These are phyloP conservation scores for Limnomonas spitsbergensis DNA, from an alignment of 139 green algal genomes.

Conservation along the genomic window DNA sequence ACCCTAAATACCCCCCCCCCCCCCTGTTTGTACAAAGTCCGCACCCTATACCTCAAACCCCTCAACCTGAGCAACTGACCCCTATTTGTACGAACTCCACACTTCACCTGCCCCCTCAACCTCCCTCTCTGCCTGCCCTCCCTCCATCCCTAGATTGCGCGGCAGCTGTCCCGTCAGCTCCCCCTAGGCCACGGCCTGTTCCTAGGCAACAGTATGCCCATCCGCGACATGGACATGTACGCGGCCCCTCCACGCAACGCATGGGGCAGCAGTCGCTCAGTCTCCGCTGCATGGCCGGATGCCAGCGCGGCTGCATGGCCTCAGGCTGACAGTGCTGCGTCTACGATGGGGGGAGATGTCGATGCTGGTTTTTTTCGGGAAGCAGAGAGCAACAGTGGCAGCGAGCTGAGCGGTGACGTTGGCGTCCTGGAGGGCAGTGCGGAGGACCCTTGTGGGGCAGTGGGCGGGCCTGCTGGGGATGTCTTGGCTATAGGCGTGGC, in stretches of 20 bases:
- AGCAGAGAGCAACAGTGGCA: background rate
- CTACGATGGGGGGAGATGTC: too few species aligned
- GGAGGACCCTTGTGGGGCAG: background rate
- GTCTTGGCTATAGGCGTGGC: slow-evolving; percentile 22
- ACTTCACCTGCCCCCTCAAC: too few species aligned
- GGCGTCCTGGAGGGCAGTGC: too few species aligned
- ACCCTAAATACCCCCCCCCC: too few species aligned
- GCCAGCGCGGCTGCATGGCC: too few species aligned
- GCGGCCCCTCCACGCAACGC: slow-evolving; percentile 18
- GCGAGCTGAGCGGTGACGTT: background rate
- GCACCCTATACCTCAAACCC: too few species aligned
- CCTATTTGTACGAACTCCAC: too few species aligned
- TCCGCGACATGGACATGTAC: slow-evolving; percentile 97
- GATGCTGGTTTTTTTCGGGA: slow-evolving; percentile 1
- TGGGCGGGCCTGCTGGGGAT: background rate
- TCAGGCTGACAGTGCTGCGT: slow-evolving; percentile 8
- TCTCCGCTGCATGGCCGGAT: too few species aligned
- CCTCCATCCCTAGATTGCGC: too few species aligned
- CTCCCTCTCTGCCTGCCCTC: too few species aligned
- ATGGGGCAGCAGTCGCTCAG: slow-evolving; percentile 3
- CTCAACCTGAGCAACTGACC: too few species aligned
- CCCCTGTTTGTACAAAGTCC: too few species aligned
- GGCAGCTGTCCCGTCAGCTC: slow-evolving; percentile 45
- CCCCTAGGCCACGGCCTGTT: slow-evolving; percentile 80
- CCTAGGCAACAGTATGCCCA: slow-evolving; percentile 97